Evolutionary conservation across 148 eudicot genomes (phyloP).

Genomic region (Vaccinium vitisidaea): DNA sequence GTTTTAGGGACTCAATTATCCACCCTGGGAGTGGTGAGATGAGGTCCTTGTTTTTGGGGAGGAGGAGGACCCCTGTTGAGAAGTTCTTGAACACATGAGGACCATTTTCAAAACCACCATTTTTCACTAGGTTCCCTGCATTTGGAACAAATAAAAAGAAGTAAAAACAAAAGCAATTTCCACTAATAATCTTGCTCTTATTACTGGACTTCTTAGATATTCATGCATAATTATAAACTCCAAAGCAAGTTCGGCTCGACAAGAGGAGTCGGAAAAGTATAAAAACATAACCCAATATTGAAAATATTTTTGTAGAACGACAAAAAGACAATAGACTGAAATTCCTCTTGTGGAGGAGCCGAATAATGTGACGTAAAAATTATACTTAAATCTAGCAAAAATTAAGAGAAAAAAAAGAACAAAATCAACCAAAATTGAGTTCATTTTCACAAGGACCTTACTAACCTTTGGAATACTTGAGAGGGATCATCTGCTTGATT

Average conservation of each 20-base stretch:
- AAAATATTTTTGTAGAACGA: too few relatives aligned
- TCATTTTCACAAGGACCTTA: not conserved
- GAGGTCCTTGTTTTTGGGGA: conserved; percentile 49
- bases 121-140: conserved; percentile 66
- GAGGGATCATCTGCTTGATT: conserved; percentile 50
- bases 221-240: not conserved
- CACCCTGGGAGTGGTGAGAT: conserved; percentile 63
- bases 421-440: not conserved
- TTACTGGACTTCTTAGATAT: not conserved
- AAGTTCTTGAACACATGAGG: conserved; percentile 68
- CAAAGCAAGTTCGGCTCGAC: too few relatives aligned
- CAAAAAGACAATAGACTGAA: too few relatives aligned
- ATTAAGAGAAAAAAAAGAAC: too few relatives aligned
- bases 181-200: not conserved
- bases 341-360: too few relatives aligned
- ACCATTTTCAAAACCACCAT: conserved; percentile 71
- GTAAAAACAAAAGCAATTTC: not conserved
- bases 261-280: too few relatives aligned
- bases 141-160: not conserved
- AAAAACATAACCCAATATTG: too few relatives aligned
- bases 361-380: too few relatives aligned
- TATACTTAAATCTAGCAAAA: too few relatives aligned
- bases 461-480: conserved; percentile 34
- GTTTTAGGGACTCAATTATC: conserved; percentile 75
- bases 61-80: conserved; percentile 75